These are phyloP conservation scores for Colletotrichum zoysiae DNA, from an alignment of 2,329 filamentous ascomycete species.

Conservation along the genomic window DNA sequence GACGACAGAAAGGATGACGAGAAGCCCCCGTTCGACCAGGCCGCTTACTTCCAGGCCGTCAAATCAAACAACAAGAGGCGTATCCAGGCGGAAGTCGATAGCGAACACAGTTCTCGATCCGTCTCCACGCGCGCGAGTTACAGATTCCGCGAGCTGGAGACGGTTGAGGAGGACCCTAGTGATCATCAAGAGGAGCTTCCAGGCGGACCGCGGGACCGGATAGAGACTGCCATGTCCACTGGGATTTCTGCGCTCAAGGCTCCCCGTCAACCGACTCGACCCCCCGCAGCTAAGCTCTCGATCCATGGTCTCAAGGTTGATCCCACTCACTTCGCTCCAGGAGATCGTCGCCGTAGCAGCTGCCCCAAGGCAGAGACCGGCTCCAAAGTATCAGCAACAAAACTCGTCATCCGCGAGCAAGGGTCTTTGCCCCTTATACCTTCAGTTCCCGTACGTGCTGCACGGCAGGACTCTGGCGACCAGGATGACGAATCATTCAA, in stretches of 20 bases:
- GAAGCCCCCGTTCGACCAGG: slow-evolving; percentile 17
- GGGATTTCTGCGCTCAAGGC: slow-evolving; percentile 2
- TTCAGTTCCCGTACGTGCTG: slow-evolving; percentile 33
- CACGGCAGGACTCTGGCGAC: slow-evolving; percentile 1
- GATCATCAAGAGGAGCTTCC: slow-evolving; percentile 15
- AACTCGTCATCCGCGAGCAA: slow-evolving; percentile 36
- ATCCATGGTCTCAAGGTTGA: slow-evolving; percentile 23
- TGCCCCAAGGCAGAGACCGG: slow-evolving; percentile 18
- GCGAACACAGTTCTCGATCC: slow-evolving; percentile 32
- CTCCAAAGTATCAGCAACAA: slow-evolving; percentile 24
- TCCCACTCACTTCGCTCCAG: slow-evolving; percentile 3
- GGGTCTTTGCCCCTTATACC: slow-evolving; percentile 37
- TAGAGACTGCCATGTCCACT: slow-evolving; percentile 28
- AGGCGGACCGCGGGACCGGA: slow-evolving; percentile 19
- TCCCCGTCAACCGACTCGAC: slow-evolving; percentile 3
- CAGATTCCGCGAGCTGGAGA: slow-evolving; percentile 31
- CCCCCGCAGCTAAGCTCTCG: slow-evolving; percentile 22
- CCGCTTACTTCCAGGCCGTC: slow-evolving; percentile 24
- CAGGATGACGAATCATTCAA: slow-evolving; percentile 42
- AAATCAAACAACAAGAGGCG: slow-evolving; percentile 21
- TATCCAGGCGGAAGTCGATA: slow-evolving; percentile 31
- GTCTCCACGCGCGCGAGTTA: slow-evolving; percentile 34
- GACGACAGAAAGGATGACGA: neutral
- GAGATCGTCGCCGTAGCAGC: slow-evolving; percentile 29
- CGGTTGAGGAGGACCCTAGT: slow-evolving; percentile 28